A percentile compares a stretch with the other conserved stretches of the same genome.
Evolutionary conservation across 1,139 yeast genomes (phyloP).

Genomic region (Pichia sp.): DNA sequence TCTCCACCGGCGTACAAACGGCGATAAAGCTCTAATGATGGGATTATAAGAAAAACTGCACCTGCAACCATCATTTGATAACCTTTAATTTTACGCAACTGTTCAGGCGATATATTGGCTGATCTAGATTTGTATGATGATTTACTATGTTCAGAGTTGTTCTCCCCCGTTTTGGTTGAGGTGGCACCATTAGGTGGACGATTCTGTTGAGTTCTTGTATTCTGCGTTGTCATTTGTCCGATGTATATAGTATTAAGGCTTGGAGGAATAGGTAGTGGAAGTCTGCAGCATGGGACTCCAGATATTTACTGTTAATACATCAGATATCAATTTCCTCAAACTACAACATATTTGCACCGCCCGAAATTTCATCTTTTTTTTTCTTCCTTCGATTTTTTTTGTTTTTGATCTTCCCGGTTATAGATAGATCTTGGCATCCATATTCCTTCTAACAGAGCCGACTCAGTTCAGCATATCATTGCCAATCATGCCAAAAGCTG

Average conservation of each 20-base stretch:
- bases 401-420: background rate
- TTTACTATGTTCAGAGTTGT: background rate
- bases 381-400: background rate
- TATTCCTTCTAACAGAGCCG: background rate
- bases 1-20: constrained; percentile 41
- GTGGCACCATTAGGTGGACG: constrained; percentile 6
- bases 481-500: constrained; percentile 48
- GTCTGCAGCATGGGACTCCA: too few species aligned
- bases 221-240: background rate
- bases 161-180: constrained; percentile 5
- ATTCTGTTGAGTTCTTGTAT: background rate
- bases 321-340: background rate
- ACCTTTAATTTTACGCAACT: constrained; percentile 23
- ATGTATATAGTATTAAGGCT: too few species aligned
- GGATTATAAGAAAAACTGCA: constrained; percentile 36
- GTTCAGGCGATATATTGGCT: constrained; percentile 20
- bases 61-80: constrained; percentile 40
- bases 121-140: constrained; percentile 16
- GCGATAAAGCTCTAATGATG: constrained; percentile 35
- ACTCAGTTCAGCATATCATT: background rate
- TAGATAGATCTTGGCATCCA: too few species aligned
- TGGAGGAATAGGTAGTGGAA: too few species aligned
- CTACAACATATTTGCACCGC: constrained; percentile 1
- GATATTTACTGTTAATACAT: background rate
- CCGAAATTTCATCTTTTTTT: background rate